phyloP scores from a whole-genome alignment of 192 early-diverging fungal genomes.

The Linnemannia exigua region DNA sequence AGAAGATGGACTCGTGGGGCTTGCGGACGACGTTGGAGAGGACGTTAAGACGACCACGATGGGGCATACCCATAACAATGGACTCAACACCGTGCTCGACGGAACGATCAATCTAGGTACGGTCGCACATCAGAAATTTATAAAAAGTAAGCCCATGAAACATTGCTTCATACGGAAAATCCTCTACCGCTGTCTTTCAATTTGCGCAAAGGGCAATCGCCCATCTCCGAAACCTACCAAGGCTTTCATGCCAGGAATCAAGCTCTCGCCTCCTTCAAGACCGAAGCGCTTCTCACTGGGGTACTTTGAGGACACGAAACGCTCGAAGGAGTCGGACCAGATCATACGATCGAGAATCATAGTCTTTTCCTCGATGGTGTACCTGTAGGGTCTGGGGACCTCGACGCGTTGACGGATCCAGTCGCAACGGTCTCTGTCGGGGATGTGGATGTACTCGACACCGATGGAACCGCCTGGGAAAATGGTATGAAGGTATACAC shows the following conservation, averaged over 20 bases:
- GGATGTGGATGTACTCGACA: slow-evolving; percentile 99
- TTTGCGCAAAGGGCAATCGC: not conserved
- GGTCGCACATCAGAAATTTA: not conserved
- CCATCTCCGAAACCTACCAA: slow-evolving; percentile 70
- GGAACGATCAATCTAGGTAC: slow-evolving; percentile 87
- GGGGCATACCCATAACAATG: slow-evolving; percentile 98
- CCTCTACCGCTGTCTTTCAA: not conserved
- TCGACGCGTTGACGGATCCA: slow-evolving; percentile 96
- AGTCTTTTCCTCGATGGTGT: slow-evolving; percentile 90
- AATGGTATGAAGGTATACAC: not conserved
- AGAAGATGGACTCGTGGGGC: slow-evolving; percentile 98
- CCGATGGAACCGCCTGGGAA: slow-evolving; percentile 87
- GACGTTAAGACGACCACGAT: slow-evolving; percentile 98
- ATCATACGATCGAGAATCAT: slow-evolving; percentile 96
- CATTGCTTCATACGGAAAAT: not conserved
- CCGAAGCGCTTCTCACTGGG: slow-evolving; percentile 98
- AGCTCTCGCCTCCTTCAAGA: slow-evolving; percentile 95
- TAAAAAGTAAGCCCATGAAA: not conserved
- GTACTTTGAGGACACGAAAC: slow-evolving; percentile 96
- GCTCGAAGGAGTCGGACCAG: slow-evolving; percentile 98
- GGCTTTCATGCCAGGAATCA: slow-evolving; percentile 99
- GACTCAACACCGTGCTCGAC: slow-evolving; percentile 96
- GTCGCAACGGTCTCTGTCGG: slow-evolving; percentile 95
- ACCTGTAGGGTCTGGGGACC: slow-evolving; percentile 90
- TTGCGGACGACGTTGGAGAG: slow-evolving; percentile 99